A percentile compares a stretch with the other conserved stretches of the same genome.
phyloP scores from a whole-genome alignment of 1,284 basidiomycete species.

The Rhodotorula sp. region DNA sequence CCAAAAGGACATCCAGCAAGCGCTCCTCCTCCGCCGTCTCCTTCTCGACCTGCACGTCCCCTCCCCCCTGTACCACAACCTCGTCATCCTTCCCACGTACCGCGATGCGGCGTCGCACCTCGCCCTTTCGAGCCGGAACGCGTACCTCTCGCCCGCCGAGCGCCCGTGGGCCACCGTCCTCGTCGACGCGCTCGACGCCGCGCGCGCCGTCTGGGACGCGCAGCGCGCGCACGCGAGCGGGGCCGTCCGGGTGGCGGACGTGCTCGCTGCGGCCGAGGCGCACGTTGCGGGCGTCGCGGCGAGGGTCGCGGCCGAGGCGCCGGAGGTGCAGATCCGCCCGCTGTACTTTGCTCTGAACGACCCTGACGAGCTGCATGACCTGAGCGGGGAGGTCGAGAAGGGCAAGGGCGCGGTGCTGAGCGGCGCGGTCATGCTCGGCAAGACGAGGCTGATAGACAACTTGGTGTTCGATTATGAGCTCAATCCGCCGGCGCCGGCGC shows the following conservation, averaged over 20 bases:
- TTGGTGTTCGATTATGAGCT: constrained; percentile 62
- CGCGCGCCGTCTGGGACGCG: constrained; percentile 59
- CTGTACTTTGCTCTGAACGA: constrained; percentile 93
- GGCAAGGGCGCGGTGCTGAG: neutral
- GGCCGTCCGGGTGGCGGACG: constrained; percentile 17
- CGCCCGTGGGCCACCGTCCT: constrained; percentile 70
- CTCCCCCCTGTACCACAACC: constrained; percentile 64
- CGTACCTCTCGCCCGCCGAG: constrained; percentile 72
- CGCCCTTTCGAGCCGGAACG: constrained; percentile 89
- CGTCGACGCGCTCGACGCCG: constrained; percentile 67
- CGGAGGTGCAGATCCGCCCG: constrained; percentile 64
- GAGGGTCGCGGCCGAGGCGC: constrained; percentile 38
- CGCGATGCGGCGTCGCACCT: constrained; percentile 63
- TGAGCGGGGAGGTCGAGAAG: constrained; percentile 54
- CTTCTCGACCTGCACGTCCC: constrained; percentile 76
- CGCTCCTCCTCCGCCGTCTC: constrained; percentile 80
- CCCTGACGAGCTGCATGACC: constrained; percentile 66
- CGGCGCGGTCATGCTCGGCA: constrained; percentile 65
- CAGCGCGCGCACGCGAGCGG: constrained; percentile 49
- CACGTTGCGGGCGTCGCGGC: constrained; percentile 8
- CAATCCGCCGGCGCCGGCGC: constrained; percentile 9
- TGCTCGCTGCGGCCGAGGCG: constrained; percentile 3
- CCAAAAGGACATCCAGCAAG: constrained; percentile 98
- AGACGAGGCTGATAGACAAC: constrained; percentile 92
- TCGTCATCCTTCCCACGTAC: constrained; percentile 79